Evolutionary conservation across 2,329 filamentous ascomycete genomes (phyloP).

Genomic region (Anisogramma anomala): DNA sequence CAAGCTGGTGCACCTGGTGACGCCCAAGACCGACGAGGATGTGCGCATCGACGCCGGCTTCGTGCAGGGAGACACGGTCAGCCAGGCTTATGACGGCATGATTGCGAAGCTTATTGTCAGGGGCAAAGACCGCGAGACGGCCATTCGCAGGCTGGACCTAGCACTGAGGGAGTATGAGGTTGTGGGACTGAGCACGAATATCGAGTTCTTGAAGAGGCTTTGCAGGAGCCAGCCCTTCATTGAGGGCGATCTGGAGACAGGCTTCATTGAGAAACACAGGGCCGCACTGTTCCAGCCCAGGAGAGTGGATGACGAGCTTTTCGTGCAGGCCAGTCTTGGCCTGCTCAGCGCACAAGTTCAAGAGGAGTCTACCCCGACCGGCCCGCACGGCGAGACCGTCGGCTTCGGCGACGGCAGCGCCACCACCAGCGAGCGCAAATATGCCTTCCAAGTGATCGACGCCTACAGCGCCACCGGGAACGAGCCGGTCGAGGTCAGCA

Average conservation of each 20-base stretch:
- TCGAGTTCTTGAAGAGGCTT: conserved; percentile 87
- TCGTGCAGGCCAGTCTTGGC: conserved; percentile 76
- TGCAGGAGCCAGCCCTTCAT: conserved; percentile 75
- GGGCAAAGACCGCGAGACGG: conserved; percentile 64
- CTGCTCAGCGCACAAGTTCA: conserved; percentile 43
- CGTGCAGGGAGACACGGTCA: conserved; percentile 79
- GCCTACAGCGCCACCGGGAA: conserved; percentile 51
- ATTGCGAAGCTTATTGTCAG: conserved; percentile 94
- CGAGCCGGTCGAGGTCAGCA: conserved; percentile 43
- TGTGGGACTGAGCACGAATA: conserved; percentile 85
- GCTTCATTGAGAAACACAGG: conserved; percentile 85
- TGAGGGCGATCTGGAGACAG: conserved; percentile 81
- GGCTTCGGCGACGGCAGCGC: conserved; percentile 38
- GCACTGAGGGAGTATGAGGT: conserved; percentile 86
- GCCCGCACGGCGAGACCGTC: conserved; percentile 38
- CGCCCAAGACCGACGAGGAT: conserved; percentile 56
- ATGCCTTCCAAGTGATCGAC: conserved; percentile 47
- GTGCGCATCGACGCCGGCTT: conserved; percentile 92
- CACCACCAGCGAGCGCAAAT: conserved; percentile 33
- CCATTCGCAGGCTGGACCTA: conserved; percentile 68
- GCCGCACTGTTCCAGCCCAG: conserved; percentile 62
- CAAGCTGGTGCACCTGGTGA: conserved; percentile 68
- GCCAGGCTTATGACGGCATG: conserved; percentile 96
- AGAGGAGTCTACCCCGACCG: conserved; percentile 18
- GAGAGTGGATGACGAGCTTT: conserved; percentile 56